Evolutionary conservation across 805 yeast genomes (phyloP).

Genomic region (Dipodascus geniculatus): DNA sequence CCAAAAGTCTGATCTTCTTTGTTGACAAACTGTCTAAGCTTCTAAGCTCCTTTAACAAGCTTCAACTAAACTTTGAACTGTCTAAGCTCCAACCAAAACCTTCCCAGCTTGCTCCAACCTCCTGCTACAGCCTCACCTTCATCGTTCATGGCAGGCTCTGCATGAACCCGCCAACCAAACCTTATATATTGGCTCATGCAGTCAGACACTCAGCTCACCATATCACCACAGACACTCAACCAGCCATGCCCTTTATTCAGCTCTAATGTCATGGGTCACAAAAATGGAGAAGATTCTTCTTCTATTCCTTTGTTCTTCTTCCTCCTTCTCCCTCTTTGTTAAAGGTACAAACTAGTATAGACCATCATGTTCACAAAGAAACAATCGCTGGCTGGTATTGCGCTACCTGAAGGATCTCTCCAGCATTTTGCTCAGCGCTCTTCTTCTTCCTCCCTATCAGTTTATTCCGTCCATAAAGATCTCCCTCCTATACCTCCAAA

Average conservation of each 20-base stretch:
- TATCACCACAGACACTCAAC: background rate
- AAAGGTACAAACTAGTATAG: no score
- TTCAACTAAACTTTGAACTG: no score
- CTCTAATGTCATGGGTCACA: background rate
- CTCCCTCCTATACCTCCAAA: background rate
- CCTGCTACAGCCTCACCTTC: background rate
- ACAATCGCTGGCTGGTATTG: background rate
- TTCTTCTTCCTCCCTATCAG: background rate
- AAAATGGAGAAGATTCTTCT: background rate
- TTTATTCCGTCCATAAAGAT: background rate
- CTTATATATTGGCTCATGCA: background rate
- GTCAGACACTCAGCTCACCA: background rate
- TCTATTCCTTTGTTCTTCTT: background rate
- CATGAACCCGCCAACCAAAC: background rate
- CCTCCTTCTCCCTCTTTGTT: no score
- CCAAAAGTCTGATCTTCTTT: no score
- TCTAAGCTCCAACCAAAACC: no score
- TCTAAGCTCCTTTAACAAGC: no score
- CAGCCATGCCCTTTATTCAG: background rate
- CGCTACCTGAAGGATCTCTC: background rate
- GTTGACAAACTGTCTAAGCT: no score
- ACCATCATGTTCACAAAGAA: background rate
- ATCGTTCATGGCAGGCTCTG: background rate
- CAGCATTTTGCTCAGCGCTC: background rate
- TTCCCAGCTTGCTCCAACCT: no score